phyloP scores from a whole-genome alignment of 2,329 filamentous ascomycete species.

The Emericellopsis cladophorae region DNA sequence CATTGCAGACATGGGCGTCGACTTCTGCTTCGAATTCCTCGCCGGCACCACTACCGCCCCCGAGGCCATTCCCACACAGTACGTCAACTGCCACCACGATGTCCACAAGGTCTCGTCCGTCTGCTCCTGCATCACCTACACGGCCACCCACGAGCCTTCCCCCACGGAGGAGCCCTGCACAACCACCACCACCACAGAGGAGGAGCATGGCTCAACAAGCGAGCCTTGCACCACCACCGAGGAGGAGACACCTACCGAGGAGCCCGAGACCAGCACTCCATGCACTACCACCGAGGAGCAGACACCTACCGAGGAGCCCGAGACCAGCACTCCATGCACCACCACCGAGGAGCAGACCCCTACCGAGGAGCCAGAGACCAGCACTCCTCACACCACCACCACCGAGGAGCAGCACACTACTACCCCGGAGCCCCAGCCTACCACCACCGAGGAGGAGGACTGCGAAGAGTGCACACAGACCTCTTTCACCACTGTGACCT shows the following conservation, averaged over 20 bases:
- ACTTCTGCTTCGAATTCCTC: slow-evolving; percentile 21
- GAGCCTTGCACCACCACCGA: not conserved
- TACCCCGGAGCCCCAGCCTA: not conserved
- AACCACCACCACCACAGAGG: slow-evolving; percentile 1
- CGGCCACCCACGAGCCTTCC: slow-evolving; percentile 13
- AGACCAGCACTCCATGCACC: slow-evolving; percentile 14
- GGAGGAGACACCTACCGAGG: slow-evolving; percentile 15
- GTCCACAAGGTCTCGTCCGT: slow-evolving; percentile 17
- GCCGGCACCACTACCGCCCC: slow-evolving; percentile 12
- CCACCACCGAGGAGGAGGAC: not conserved
- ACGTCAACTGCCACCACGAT: slow-evolving; percentile 13
- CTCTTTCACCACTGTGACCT: not conserved
- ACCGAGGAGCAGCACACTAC: slow-evolving; percentile 1
- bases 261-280: slow-evolving; percentile 2
- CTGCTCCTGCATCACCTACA: slow-evolving; percentile 24
- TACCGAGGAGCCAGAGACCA: not conserved
- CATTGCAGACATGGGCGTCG: slow-evolving; percentile 11
- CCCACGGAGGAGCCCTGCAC: not conserved
- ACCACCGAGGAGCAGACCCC: not conserved
- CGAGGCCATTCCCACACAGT: slow-evolving; percentile 16
- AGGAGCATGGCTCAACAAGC: not conserved
- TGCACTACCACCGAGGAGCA: slow-evolving; percentile 1
- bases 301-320: not conserved
- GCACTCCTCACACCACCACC: slow-evolving; percentile 1
- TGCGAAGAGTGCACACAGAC: not conserved